A percentile compares a stretch with the other conserved stretches of the same genome.
phyloP scores from a whole-genome alignment of 2,329 filamentous ascomycete genomes.

The Colletotrichum falcatum region DNA sequence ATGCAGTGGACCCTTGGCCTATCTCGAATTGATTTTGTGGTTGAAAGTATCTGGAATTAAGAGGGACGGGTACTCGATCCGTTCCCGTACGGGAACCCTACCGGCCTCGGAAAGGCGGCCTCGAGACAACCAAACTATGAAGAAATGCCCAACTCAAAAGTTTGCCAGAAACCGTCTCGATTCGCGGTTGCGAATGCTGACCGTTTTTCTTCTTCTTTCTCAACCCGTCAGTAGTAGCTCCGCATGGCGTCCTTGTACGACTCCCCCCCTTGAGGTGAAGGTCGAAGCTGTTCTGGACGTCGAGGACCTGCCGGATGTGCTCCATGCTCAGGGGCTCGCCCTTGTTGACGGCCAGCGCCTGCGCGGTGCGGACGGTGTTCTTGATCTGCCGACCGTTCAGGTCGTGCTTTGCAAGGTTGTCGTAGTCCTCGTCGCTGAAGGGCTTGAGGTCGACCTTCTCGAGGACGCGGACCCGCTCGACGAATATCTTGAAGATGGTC shows the following conservation, averaged over 20 bases:
- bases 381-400: constrained; percentile 80
- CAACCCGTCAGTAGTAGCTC: constrained; percentile 67
- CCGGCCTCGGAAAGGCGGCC: neutral
- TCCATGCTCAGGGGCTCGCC: constrained; percentile 77
- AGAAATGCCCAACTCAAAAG: neutral
- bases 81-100: no score
- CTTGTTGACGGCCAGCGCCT: constrained; percentile 84
- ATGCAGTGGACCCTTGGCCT: rapidly evolving
- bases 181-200: rapidly evolving
- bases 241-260: constrained; percentile 86
- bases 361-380: constrained; percentile 85
- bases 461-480: constrained; percentile 76
- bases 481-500: constrained; percentile 86
- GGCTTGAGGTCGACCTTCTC: constrained; percentile 69
- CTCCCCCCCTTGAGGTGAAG: constrained; percentile 86
- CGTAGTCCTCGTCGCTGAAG: constrained; percentile 76
- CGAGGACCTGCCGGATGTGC: constrained; percentile 85
- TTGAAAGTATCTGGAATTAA: neutral
- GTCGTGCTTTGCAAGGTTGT: constrained; percentile 73
- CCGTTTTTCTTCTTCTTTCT: no score
- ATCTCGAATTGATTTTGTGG: neutral
- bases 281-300: constrained; percentile 86
- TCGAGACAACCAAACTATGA: neutral
- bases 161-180: neutral
- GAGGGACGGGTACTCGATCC: neutral